Evolutionary conservation across 495 filamentous ascomycete species (phyloP), one percentile per base, ranked within the genome.

Genomic region (Platismatia glauca): DNA sequence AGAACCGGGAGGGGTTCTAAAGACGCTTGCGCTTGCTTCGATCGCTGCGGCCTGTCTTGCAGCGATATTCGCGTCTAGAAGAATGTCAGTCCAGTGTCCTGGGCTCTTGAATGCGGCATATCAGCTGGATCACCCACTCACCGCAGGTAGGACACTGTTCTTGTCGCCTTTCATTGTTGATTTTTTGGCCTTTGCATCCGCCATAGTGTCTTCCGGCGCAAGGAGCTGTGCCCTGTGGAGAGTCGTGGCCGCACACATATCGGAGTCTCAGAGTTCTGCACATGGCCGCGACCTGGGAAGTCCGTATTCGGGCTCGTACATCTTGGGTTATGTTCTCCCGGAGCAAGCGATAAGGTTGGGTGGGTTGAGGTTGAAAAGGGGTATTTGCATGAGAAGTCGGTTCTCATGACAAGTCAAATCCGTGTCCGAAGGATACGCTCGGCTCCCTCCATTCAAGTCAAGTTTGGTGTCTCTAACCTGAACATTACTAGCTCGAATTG

Each of bases 171-270:
- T 11, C 4, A 52, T 38, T n/a, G 7, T 61, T n/a, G 34, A 35
- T 16, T 29, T 1, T 50, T 18, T 35, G 44, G 22, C 59, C 59
- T 22, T 50, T 39, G 50, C 59, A 61, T 2, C 59, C 59, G n/a
- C 59, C 59, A 29, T 39, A 39, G 12, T 55, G 39, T 13, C 37
- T 55, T 50, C 24, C 50, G 18, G 59, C 33, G 34, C 59, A 61
- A 27, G 59, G 59, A 50, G 59, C 59, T 33, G 16, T 53, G 8
- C 24, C n/a, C 16, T 39, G 33, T 27, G 44, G 33, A 20, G 44
- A 52, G 18, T 61, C 44, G 38, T 61, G 59, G 15, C 59, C 59
- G 34, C 59, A 61, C 4, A 22, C 37, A 39, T 61, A 61, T 6
- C 24, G 46, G 24, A 46, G 46, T n/a, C 12, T 53, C 11, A 61